Conservation (phyloP, 2,329 filamentous ascomycete genomes). For the Aspergillus eucalypticola region DNA sequence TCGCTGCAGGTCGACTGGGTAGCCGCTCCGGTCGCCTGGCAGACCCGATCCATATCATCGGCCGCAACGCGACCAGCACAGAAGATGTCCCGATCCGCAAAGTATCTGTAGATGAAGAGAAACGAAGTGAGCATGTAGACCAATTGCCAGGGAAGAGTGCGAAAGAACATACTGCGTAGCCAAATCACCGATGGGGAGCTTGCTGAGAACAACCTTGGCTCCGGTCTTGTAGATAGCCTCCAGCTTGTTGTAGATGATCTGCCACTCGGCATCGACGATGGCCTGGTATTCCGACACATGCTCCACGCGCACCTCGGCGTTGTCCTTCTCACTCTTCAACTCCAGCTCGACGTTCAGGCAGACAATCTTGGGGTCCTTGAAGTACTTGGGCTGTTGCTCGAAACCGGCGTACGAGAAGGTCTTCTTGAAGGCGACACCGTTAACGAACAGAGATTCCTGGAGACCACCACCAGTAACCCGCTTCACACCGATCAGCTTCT, state of each 20-base stretch:
- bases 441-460: slow-evolving; percentile 94
- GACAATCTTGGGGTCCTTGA: slow-evolving; percentile 92
- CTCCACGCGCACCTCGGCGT: slow-evolving; percentile 95
- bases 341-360: slow-evolving; percentile 98
- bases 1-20: slow-evolving; percentile 96
- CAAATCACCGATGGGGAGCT: slow-evolving; percentile 94
- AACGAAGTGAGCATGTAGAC: not conserved
- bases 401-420: slow-evolving; percentile 99
- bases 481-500: slow-evolving; percentile 97
- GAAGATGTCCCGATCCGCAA: slow-evolving; percentile 97
- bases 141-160: not conserved
- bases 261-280: slow-evolving; percentile 98
- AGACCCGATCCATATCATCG: slow-evolving; percentile 94
- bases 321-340: slow-evolving; percentile 98
- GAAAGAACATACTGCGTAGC: slow-evolving; percentile 70
- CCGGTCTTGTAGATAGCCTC: slow-evolving; percentile 92
- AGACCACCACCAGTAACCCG: slow-evolving; percentile 96
- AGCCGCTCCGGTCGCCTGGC: slow-evolving; percentile 88
- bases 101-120: slow-evolving; percentile 57
- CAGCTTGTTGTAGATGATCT: slow-evolving; percentile 99
- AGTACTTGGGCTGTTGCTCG: slow-evolving; percentile 97
- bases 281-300: slow-evolving; percentile 99
- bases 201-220: slow-evolving; percentile 95
- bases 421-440: slow-evolving; percentile 99
- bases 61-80: slow-evolving; percentile 89